A percentile compares a stretch with the other conserved stretches of the same genome.
Conservation (phyloP, 2,329 filamentous ascomycete genomes). For the Monilinia vaccinii-corymbosi region DNA sequence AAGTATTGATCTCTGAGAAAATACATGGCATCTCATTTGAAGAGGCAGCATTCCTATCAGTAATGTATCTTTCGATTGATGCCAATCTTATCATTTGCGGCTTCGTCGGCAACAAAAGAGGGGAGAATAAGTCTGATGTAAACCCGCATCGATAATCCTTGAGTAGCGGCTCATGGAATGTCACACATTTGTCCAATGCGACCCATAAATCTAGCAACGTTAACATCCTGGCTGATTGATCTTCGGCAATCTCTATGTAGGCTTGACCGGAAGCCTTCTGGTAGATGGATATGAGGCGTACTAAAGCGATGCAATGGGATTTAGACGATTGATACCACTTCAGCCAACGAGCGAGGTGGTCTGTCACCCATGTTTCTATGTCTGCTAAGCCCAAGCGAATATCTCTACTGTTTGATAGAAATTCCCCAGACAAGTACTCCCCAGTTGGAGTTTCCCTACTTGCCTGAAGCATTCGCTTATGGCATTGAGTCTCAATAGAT, state of each 20-base stretch:
- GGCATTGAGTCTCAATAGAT: neutral
- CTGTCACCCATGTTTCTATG: constrained; percentile 42
- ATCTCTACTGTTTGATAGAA: no score
- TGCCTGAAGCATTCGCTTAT: neutral
- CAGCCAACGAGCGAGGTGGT: constrained; percentile 24
- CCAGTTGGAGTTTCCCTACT: constrained; percentile 31
- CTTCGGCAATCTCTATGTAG: constrained; percentile 38
- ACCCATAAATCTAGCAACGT: constrained; percentile 50
- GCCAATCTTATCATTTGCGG: constrained; percentile 38
- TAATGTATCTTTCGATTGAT: constrained; percentile 40
- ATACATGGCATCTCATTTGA: constrained; percentile 25
- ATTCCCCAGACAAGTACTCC: no score
- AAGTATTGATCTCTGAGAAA: constrained; percentile 32
- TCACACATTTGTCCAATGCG: constrained; percentile 42
- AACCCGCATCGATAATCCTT: constrained; percentile 40
- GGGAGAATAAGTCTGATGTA: constrained; percentile 32
- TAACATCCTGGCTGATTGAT: constrained; percentile 45
- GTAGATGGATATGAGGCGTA: constrained; percentile 30
- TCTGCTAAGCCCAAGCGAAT: constrained; percentile 26
- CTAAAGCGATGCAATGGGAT: constrained; percentile 28
- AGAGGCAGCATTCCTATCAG: neutral
- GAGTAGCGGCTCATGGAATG: constrained; percentile 34
- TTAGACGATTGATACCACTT: constrained; percentile 16
- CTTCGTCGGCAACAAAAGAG: constrained; percentile 36
- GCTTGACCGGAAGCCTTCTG: constrained; percentile 16